Evolutionary conservation across 306 rosid species (phyloP).

Genomic region (Cicer judaicum): DNA sequence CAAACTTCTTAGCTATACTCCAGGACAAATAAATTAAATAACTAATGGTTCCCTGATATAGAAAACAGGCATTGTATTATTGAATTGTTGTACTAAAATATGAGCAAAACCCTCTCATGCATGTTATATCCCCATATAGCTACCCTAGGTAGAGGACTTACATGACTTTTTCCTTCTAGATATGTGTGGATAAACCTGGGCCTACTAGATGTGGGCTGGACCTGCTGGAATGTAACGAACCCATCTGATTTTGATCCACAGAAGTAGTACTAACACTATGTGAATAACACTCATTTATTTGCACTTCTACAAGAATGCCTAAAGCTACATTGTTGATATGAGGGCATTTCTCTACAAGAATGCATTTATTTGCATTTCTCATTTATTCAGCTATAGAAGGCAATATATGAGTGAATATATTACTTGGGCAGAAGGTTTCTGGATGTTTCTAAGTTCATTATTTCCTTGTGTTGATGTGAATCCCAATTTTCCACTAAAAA

Average conservation of each 20-base stretch:
- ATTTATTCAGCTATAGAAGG: background rate
- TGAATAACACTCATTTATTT: background rate
- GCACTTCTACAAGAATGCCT: constrained; percentile 12
- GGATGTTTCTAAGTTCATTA: constrained; percentile 6
- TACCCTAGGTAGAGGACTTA: background rate
- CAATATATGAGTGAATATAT: background rate
- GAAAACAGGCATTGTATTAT: background rate
- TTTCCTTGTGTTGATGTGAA: background rate
- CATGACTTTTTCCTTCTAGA: background rate
- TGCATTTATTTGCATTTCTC: no score
- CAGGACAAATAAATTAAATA: constrained; percentile 29
- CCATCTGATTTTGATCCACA: background rate
- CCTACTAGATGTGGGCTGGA: background rate
- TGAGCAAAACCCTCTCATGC: background rate
- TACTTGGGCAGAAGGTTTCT: background rate
- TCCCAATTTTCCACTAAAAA: constrained; percentile 1
- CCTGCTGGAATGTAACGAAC: background rate
- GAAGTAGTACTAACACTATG: background rate
- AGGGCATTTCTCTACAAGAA: constrained; percentile 3
- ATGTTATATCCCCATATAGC: background rate
- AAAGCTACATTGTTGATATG: background rate
- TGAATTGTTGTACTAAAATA: constrained; percentile 7
- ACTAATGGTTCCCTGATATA: constrained; percentile 11
- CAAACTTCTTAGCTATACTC: constrained; percentile 25
- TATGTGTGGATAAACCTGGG: background rate